Conservation (phyloP, 2,329 filamentous ascomycete species). For the Fusarium keratoplasticum region DNA sequence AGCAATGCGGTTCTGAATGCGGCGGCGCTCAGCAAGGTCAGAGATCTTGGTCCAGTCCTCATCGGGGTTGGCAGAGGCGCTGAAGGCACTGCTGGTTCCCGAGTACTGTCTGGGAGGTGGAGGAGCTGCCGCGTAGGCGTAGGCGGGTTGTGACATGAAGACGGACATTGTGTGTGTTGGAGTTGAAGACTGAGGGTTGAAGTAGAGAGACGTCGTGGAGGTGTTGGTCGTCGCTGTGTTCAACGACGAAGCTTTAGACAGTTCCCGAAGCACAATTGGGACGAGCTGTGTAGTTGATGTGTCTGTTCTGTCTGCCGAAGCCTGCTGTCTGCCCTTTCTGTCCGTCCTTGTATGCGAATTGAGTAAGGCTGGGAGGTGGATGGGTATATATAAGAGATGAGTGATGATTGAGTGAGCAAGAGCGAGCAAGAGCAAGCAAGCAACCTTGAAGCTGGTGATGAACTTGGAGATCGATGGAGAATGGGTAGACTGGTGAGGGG, state of each 20-base stretch:
- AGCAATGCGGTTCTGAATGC: slow-evolving; percentile 97
- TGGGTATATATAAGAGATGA: slow-evolving; percentile 25
- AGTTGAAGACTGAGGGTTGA: slow-evolving; percentile 13
- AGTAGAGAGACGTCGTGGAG: slow-evolving; percentile 11
- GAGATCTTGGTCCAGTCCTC: slow-evolving; percentile 99
- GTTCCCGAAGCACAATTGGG: slow-evolving; percentile 19
- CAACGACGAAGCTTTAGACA: slow-evolving; percentile 30
- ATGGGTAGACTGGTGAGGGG: slow-evolving; percentile 39
- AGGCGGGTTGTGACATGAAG: slow-evolving; percentile 51
- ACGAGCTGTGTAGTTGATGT: slow-evolving; percentile 4
- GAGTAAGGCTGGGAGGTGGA: slow-evolving; percentile 2
- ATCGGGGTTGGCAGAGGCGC: slow-evolving; percentile 91
- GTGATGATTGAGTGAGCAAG: slow-evolving; percentile 16
- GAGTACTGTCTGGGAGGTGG: slow-evolving; percentile 73
- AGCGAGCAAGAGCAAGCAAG: slow-evolving; percentile 15
- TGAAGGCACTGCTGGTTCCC: slow-evolving; percentile 92
- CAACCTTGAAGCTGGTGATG: slow-evolving; percentile 28
- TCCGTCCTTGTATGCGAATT: slow-evolving; percentile 27
- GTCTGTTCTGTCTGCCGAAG: slow-evolving; percentile 16
- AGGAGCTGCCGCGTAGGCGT: slow-evolving; percentile 47
- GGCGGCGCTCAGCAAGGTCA: slow-evolving; percentile 90
- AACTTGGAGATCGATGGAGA: slow-evolving; percentile 40
- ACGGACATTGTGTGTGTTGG: slow-evolving; percentile 48
- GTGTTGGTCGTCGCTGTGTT: slow-evolving; percentile 21
- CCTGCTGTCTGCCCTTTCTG: slow-evolving; percentile 25